Evolutionary conservation across 177 flowering plant genomes (phyloP), one percentile per base, ranked within the genome.

Genomic region (Vitis hybrid): DNA sequence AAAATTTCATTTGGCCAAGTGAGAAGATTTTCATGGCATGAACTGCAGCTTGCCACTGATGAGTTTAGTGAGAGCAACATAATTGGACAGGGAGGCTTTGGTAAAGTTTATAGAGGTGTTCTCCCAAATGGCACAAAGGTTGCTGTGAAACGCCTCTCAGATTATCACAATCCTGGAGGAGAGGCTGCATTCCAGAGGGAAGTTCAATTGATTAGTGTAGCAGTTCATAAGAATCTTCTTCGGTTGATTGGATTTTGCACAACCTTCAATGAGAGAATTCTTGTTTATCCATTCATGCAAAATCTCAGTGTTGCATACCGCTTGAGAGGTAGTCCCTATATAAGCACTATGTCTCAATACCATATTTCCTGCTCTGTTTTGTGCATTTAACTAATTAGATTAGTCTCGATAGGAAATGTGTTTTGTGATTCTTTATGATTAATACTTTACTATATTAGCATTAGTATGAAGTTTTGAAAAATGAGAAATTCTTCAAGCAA

Each of bases 41-140:
- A 92, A 64, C 66, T 92, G 56, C 93, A 90, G 64, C 74, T 90
- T 18, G 99, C 96, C 60, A 95, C 99, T 22, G 91, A 85, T 56
- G 84, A 89, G 73, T 92, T 92, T 76, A 84, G 77, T 77, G 96
- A 91, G 69, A 78, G 68, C 74, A 91, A 88, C 60, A 76, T 91
- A 55, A 88, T 95, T 69, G 99, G 98, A 22, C 98, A 89, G 74
- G 98, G 98, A 60, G 99, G 99, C 2, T 95, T 89, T 76, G 98
- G 98, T 60, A 95, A 89, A 78, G 97, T 95, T 33, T 95, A 92
- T 75, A 86, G 66, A 78, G 97, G 98, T 48, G 72, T 83, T 67
- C 93, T 93, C 64, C 55, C 78, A 26, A 92, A 91, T 79, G 77
- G 78, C 61, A 86, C 84, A 33, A 86, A 83, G 76, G 86, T 95